Conservation (phyloP, 495 filamentous ascomycete species). For the Annulohypoxylon bovei region DNA sequence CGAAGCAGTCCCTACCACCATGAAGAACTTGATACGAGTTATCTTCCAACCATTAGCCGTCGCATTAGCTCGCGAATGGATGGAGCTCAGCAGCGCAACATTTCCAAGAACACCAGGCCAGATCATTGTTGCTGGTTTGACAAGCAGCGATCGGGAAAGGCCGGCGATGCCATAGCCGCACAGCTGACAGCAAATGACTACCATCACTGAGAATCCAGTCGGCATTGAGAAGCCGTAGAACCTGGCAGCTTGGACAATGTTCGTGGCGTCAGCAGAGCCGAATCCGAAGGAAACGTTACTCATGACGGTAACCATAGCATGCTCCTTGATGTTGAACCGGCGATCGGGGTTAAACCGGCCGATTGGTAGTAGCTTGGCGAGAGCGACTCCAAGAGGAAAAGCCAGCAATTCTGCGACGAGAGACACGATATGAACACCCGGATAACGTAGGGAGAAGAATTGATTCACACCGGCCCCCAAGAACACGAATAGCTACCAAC, state of each 20-base stretch:
- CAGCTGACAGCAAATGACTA: slow-evolving; percentile 49
- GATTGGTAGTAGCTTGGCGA: slow-evolving; percentile 41
- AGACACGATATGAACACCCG: slow-evolving; percentile 42
- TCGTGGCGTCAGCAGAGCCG: slow-evolving; percentile 55
- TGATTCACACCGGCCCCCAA: slow-evolving; percentile 44
- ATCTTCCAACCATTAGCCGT: slow-evolving; percentile 42
- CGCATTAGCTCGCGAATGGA: slow-evolving; percentile 42
- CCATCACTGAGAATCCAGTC: slow-evolving; percentile 54
- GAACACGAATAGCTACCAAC: slow-evolving; percentile 39
- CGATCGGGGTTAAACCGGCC: slow-evolving; percentile 49
- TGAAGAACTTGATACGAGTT: slow-evolving; percentile 43
- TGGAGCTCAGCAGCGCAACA: slow-evolving; percentile 41
- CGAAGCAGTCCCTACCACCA: slow-evolving; percentile 33
- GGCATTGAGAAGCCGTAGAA: slow-evolving; percentile 57
- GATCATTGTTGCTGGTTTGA: slow-evolving; percentile 46
- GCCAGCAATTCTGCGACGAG: slow-evolving; percentile 43
- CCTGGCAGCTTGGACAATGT: slow-evolving; percentile 56
- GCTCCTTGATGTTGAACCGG: slow-evolving; percentile 56
- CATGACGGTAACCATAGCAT: slow-evolving; percentile 52
- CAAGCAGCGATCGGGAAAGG: slow-evolving; percentile 57
- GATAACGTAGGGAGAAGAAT: slow-evolving; percentile 46
- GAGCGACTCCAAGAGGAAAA: slow-evolving; percentile 37
- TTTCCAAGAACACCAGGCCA: slow-evolving; percentile 45
- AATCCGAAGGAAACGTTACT: slow-evolving; percentile 47
- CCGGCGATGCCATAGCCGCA: slow-evolving; percentile 57